These are phyloP conservation scores for Poa pratensis DNA, from an alignment of 176 grass and related monocot genomes.

Conservation along the genomic window DNA sequence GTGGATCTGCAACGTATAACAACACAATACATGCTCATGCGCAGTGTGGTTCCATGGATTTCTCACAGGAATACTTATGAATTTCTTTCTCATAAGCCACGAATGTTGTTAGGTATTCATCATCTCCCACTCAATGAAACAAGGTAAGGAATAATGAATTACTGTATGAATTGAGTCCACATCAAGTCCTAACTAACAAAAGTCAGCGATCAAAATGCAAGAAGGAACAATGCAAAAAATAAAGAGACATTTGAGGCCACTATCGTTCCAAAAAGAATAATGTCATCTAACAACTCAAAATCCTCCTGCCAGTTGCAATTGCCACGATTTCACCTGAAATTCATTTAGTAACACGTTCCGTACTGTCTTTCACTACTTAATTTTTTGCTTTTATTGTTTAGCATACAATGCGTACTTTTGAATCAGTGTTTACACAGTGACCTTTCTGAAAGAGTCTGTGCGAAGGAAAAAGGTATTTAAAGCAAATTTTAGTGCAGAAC, in stretches of 20 bases:
- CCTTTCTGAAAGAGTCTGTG: constrained; percentile 1
- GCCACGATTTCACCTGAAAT: constrained; percentile 46
- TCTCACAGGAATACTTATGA: constrained; percentile 31
- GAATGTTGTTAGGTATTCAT: constrained; percentile 42
- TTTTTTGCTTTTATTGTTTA: constrained; percentile 5
- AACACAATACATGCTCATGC: neutral
- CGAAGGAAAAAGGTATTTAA: constrained; percentile 36
- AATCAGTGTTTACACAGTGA: constrained; percentile 35
- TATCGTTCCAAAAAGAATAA: constrained; percentile 47
- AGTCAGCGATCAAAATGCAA: constrained; percentile 49
- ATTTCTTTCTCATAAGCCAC: neutral
- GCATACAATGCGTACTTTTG: constrained; percentile 35
- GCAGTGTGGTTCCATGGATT: constrained; percentile 9
- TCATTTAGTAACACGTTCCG: neutral
- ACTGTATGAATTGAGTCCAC: constrained; percentile 49
- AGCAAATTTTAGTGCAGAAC: constrained; percentile 48
- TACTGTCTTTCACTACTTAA: constrained; percentile 45
- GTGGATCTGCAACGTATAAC: neutral
- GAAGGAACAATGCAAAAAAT: constrained; percentile 53
- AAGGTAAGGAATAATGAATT: constrained; percentile 28
- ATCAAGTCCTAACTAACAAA: constrained; percentile 52
- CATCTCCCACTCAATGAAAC: constrained; percentile 45
- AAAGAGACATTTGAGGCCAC: constrained; percentile 48
- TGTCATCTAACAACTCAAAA: constrained; percentile 44
- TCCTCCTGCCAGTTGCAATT: constrained; percentile 37